Evolutionary conservation across 441 rosid genomes (phyloP), one percentile per base, ranked within the genome.

Genomic region (Populus hybrid): DNA sequence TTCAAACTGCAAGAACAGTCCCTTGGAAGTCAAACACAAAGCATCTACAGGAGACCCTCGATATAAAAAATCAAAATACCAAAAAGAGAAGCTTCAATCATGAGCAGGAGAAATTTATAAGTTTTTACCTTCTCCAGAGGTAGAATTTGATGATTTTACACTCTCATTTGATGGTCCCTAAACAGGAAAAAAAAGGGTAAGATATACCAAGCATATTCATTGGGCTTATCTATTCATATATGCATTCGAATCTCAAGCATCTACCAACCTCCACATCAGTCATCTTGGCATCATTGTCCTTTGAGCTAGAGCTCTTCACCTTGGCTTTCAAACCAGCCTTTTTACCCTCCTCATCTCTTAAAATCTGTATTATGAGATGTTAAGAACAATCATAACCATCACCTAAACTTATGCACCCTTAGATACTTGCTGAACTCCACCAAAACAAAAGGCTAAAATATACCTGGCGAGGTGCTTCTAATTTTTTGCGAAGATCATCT

Each of bases 391-490:
- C 70, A 42, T 30, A 21, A 69, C 16, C 40, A 69, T 63, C 74
- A 61, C 65, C 11, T 46, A 77, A 35, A 70, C 16, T 14, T 40
- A 23, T 28, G 24, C n/a, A n/a, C 36, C 40, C 69, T 42, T 28
- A 16, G 7, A 34, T 69, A 69, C 53, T 74, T 35, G 67, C 18
- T 21, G 65, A 72, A 67, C 75, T 59, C 40, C 24, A 46, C 21
- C 24, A 70, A 67, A 78, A 67, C 66, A 32, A 73, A 76, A 79
- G 32, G 23, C 16, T 71, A 64, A 23, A 11, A 75, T 32, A 80
- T 85, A 97, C 98, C 97, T 88, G 88, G 80, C 97, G 98, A 83
- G 98, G 98, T 74, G 89, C 92, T 83, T 88, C 95, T 84, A 94
- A 81, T 59, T 86, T 87, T 84, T 91, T 88, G 66, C 82, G 86